phyloP scores from a whole-genome alignment of 2,329 filamentous ascomycete genomes.

The Rutstroemia sp. region DNA sequence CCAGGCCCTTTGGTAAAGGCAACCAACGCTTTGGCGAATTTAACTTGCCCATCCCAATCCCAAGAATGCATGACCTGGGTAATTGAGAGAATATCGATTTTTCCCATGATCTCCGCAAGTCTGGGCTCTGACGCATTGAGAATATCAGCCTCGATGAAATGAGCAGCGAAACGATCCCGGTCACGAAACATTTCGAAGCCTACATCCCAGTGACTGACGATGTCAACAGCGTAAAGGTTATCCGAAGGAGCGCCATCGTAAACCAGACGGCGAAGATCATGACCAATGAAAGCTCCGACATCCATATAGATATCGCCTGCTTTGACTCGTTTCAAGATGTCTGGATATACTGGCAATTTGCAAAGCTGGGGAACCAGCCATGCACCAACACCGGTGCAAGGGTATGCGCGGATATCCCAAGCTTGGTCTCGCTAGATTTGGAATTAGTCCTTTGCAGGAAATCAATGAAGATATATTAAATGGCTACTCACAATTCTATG shows the following conservation, averaged over 20 bases:
- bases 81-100: slow-evolving; percentile 36
- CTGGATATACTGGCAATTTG: slow-evolving; percentile 9
- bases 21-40: slow-evolving; percentile 10
- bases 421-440: slow-evolving; percentile 12
- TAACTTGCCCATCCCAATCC: slow-evolving; percentile 31
- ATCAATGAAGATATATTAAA: not conserved
- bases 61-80: slow-evolving; percentile 39
- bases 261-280: slow-evolving; percentile 32
- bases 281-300: slow-evolving; percentile 32
- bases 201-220: slow-evolving; percentile 27
- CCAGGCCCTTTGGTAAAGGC: not conserved
- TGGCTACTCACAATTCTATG: not conserved
- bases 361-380: slow-evolving; percentile 16
- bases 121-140: slow-evolving; percentile 14
- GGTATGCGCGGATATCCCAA: slow-evolving; percentile 13
- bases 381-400: slow-evolving; percentile 17
- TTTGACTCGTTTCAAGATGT: slow-evolving; percentile 13
- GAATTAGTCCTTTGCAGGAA: not conserved
- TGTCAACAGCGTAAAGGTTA: slow-evolving; percentile 29
- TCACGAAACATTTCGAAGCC: slow-evolving; percentile 34
- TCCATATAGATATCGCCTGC: slow-evolving; percentile 12
- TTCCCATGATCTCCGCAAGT: slow-evolving; percentile 30
- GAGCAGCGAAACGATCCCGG: slow-evolving; percentile 23
- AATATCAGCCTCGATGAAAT: slow-evolving; percentile 30
- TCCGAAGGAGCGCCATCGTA: slow-evolving; percentile 30